Conservation (phyloP, 2,329 filamentous ascomycete genomes). For the Claviceps spartinae region DNA sequence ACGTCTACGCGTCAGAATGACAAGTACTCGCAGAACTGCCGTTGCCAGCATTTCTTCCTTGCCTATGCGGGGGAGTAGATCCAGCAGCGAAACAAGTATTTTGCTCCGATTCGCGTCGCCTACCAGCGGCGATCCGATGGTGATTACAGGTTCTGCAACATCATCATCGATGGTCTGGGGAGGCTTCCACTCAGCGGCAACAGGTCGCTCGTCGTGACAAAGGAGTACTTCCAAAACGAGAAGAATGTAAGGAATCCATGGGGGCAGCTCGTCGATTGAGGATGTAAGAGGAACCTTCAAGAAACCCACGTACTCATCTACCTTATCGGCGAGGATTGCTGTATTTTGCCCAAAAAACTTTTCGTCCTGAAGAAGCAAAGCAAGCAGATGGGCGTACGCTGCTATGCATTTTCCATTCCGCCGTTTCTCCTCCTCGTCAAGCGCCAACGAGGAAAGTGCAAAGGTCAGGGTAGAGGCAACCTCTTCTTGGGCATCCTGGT, state of each 20-base stretch:
- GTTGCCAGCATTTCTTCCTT: constrained; percentile 79
- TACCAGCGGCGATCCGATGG: constrained; percentile 42
- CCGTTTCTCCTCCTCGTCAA: constrained; percentile 52
- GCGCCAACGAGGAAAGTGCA: constrained; percentile 59
- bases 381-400: constrained; percentile 83
- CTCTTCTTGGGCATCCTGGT: constrained; percentile 48
- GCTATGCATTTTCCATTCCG: constrained; percentile 52
- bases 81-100: constrained; percentile 65
- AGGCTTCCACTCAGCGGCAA: constrained; percentile 55
- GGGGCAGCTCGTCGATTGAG: constrained; percentile 63
- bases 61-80: constrained; percentile 71
- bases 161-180: constrained; percentile 36
- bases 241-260: constrained; percentile 84
- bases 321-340: constrained; percentile 61
- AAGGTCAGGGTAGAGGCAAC: constrained; percentile 73
- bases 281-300: constrained; percentile 56
- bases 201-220: constrained; percentile 75
- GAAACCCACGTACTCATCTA: constrained; percentile 64
- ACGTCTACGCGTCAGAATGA: constrained; percentile 73
- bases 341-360: constrained; percentile 67
- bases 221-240: constrained; percentile 82
- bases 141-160: constrained; percentile 42
- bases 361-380: constrained; percentile 71
- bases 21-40: constrained; percentile 68
- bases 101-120: constrained; percentile 50